These are phyloP conservation scores for Psidium guajava DNA, from an alignment of 345 rosid genomes.

Conservation along the genomic window DNA sequence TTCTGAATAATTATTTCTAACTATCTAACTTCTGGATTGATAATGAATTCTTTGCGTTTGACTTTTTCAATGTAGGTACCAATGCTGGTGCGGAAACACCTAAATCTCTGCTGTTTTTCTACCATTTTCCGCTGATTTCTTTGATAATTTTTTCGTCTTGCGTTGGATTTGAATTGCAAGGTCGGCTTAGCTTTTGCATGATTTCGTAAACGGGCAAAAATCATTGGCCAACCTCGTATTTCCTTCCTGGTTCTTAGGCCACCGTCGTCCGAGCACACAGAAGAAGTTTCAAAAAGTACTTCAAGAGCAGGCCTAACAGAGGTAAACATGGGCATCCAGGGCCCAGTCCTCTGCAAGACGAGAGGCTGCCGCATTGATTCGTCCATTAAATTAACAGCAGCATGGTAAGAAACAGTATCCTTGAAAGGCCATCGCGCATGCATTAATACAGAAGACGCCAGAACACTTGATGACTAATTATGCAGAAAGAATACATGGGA, in stretches of 20 bases:
- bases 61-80: not conserved
- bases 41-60: not conserved
- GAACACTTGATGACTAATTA: not conserved
- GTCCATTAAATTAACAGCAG: too few relatives aligned
- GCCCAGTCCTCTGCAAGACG: not conserved
- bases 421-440: not conserved
- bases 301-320: not conserved
- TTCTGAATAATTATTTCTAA: not conserved
- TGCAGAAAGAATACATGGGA: not conserved
- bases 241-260: not conserved
- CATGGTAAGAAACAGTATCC: not conserved
- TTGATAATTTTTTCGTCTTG: not conserved
- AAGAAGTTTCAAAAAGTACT: not conserved
- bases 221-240: not conserved
- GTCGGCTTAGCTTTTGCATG: not conserved
- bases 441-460: not conserved
- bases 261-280: not conserved
- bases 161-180: not conserved
- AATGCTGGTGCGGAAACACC: rapidly evolving
- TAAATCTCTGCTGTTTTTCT: not conserved
- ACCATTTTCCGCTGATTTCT: not conserved
- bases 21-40: not conserved
- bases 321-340: not conserved
- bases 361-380: not conserved
- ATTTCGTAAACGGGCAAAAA: not conserved